phyloP scores from a whole-genome alignment of 2,329 filamentous ascomycete species.

The Didymella pinodella region DNA sequence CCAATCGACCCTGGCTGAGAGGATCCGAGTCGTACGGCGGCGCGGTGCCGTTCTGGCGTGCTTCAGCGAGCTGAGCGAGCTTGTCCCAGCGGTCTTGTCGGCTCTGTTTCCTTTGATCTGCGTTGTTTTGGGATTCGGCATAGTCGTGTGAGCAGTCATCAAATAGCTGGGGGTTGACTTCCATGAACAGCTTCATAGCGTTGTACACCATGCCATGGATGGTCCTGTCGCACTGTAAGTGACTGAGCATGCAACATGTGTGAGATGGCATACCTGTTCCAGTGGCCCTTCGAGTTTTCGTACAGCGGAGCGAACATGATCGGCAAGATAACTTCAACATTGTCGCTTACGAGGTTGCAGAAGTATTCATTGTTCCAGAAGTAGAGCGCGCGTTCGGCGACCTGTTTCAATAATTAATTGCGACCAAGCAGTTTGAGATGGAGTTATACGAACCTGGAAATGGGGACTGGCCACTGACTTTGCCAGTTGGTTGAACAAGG shows the following conservation, averaged over 20 bases:
- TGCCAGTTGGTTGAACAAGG: conserved; percentile 93
- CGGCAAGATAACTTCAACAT: conserved; percentile 95
- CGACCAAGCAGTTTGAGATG: background rate
- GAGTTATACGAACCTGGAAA: conserved; percentile 72
- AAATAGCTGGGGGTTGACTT: conserved; percentile 97
- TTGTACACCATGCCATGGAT: conserved; percentile 99
- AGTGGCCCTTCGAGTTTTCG: conserved; percentile 98
- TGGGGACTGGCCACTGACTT: conserved; percentile 98
- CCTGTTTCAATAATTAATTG: conserved; percentile 55
- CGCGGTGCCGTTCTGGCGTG: conserved; percentile 63
- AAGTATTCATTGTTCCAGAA: conserved; percentile 99
- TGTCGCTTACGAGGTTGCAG: conserved; percentile 98
- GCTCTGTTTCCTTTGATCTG: conserved; percentile 80
- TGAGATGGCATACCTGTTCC: conserved; percentile 79
- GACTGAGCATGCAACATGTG: conserved; percentile 3
- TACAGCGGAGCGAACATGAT: conserved; percentile 99
- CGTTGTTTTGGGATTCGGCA: conserved; percentile 92
- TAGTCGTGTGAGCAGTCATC: conserved; percentile 99
- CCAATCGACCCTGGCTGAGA: conserved; percentile 80
- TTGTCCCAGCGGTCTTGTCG: conserved; percentile 90
- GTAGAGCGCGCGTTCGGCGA: conserved; percentile 94
- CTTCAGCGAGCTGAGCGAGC: conserved; percentile 79
- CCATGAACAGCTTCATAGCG: conserved; percentile 99
- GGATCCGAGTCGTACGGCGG: conserved; percentile 77
- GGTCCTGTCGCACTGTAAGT: conserved; percentile 66